Evolutionary conservation across 2,329 filamentous ascomycete species (phyloP).

Genomic region (Alternaria ventricosa): DNA sequence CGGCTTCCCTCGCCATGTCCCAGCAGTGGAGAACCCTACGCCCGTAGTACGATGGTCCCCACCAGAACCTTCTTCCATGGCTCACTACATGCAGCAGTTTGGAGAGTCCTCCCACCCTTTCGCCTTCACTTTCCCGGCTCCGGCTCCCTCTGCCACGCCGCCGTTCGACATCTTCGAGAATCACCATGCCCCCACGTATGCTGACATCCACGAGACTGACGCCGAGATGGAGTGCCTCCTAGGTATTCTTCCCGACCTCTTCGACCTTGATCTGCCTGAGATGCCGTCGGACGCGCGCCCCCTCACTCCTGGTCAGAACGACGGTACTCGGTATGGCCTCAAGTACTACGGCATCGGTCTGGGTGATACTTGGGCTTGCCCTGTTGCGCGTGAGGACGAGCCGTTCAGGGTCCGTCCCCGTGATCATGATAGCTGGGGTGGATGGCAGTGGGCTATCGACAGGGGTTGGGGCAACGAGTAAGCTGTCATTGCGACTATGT

Average conservation of each 20-base stretch:
- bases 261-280: slow-evolving; percentile 5
- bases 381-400: background rate
- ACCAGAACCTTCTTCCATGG: background rate
- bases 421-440: slow-evolving; percentile 29
- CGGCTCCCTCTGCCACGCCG: background rate
- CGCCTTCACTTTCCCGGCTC: background rate
- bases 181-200: slow-evolving; percentile 8
- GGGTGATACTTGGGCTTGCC: slow-evolving; percentile 19
- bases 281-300: slow-evolving; percentile 19
- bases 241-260: slow-evolving; percentile 13
- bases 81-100: background rate
- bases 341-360: slow-evolving; percentile 18
- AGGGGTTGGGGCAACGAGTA: slow-evolving; percentile 12
- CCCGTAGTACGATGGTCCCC: background rate
- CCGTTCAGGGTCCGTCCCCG: slow-evolving; percentile 21
- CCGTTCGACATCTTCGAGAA: slow-evolving; percentile 7
- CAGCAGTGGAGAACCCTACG: background rate
- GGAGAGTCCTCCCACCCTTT: background rate
- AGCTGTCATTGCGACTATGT: background rate
- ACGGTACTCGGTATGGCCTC: slow-evolving; percentile 28
- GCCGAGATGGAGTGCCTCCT: slow-evolving; percentile 13
- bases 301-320: slow-evolving; percentile 21
- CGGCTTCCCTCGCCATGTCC: background rate
- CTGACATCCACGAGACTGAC: slow-evolving; percentile 19
- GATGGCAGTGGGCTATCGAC: slow-evolving; percentile 25